Conservation (phyloP, 257 asterid genomes). For the Lantana camara region DNA sequence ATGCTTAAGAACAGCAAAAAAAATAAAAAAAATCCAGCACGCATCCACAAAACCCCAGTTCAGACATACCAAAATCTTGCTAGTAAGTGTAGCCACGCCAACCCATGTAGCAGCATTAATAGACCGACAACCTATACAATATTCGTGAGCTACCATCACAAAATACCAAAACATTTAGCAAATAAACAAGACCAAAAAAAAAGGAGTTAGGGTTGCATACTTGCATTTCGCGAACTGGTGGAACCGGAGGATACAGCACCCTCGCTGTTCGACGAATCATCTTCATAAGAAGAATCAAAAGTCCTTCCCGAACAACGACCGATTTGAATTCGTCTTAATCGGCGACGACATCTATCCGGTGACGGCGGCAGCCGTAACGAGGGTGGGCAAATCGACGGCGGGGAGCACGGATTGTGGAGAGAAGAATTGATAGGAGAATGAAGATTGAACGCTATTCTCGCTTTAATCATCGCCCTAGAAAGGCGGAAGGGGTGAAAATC, state of each 20-base stretch:
- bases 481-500: neutral
- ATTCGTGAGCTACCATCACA: neutral
- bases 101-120: constrained; percentile 35
- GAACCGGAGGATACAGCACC: constrained; percentile 24
- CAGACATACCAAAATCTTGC: constrained; percentile 47
- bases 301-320: constrained; percentile 15
- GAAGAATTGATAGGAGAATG: neutral
- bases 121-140: constrained; percentile 28
- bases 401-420: neutral
- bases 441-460: constrained; percentile 24
- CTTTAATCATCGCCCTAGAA: constrained; percentile 25
- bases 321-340: constrained; percentile 23
- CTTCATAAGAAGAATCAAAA: constrained; percentile 16
- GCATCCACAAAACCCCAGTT: neutral
- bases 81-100: constrained; percentile 45
- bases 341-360: constrained; percentile 20
- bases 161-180: neutral
- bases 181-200: neutral
- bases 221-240: constrained; percentile 19
- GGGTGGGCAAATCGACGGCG: constrained; percentile 19
- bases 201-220: neutral
- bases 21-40: neutral
- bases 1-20: neutral
- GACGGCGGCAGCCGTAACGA: constrained; percentile 14
- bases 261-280: constrained; percentile 11